Evolutionary conservation across 805 yeast genomes (phyloP).

Genomic region (Brettanomyces sp.): DNA sequence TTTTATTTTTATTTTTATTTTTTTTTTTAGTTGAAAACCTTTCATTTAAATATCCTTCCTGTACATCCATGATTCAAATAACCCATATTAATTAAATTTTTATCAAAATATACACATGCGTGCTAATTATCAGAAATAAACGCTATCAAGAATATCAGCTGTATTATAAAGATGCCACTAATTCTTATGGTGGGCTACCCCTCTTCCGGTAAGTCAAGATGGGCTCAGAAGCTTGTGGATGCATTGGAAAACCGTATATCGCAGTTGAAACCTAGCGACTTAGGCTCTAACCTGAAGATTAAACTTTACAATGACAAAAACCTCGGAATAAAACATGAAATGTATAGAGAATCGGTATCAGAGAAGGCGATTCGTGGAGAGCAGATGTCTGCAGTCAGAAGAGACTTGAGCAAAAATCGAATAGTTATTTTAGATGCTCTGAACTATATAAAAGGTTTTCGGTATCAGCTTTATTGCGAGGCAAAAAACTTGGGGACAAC

Average conservation of each 20-base stretch:
- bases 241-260: conserved; percentile 39
- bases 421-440: conserved; percentile 81
- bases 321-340: conserved; percentile 59
- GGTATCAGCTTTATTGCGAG: conserved; percentile 91
- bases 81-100: too few relatives aligned
- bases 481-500: conserved; percentile 78
- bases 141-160: too few relatives aligned
- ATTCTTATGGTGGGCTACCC: conserved; percentile 81
- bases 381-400: conserved; percentile 82
- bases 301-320: conserved; percentile 70
- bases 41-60: too few relatives aligned
- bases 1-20: too few relatives aligned
- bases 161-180: conserved; percentile 57
- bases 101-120: too few relatives aligned
- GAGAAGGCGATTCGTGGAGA: conserved; percentile 80
- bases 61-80: too few relatives aligned
- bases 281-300: conserved; percentile 50
- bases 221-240: conserved; percentile 48
- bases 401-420: conserved; percentile 58
- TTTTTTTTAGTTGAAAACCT: too few relatives aligned
- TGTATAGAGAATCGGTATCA: conserved; percentile 59
- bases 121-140: too few relatives aligned
- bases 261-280: conserved; percentile 29
- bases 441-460: conserved; percentile 87
- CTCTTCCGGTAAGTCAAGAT: conserved; percentile 69